Evolutionary conservation across 1,139 yeast genomes (phyloP).

Genomic region (Debaryomyces nepalensis): DNA sequence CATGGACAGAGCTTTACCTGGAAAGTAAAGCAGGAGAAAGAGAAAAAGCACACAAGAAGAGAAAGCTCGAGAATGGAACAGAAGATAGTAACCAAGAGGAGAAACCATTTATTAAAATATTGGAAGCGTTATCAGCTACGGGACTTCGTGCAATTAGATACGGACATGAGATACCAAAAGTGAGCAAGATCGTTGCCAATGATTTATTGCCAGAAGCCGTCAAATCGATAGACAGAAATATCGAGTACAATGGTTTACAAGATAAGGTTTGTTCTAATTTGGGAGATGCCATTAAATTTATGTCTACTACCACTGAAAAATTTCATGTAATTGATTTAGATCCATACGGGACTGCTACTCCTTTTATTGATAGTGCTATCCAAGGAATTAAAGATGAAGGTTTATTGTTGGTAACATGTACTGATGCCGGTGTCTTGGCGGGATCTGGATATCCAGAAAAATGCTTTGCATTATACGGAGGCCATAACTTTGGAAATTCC

Average conservation of each 20-base stretch:
- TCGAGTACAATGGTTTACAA: conserved; percentile 63
- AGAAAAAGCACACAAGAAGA: conserved; percentile 18
- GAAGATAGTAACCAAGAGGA: conserved; percentile 16
- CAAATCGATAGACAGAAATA: conserved; percentile 73
- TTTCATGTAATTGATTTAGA: conserved; percentile 92
- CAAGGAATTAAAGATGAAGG: conserved; percentile 85
- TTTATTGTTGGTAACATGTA: conserved; percentile 84
- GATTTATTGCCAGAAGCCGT: conserved; percentile 89
- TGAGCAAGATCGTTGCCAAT: conserved; percentile 78
- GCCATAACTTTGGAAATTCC: conserved; percentile 69
- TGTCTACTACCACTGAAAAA: conserved; percentile 59
- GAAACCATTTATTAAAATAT: conserved; percentile 56
- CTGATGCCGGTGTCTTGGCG: conserved; percentile 94
- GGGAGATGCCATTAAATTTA: conserved; percentile 87
- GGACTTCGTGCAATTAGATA: conserved; percentile 93
- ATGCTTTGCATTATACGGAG: conserved; percentile 93
- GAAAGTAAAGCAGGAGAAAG: conserved; percentile 22
- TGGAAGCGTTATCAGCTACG: conserved; percentile 94
- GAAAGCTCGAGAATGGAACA: conserved; percentile 26
- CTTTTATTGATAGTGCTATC: conserved; percentile 89
- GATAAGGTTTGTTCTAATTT: conserved; percentile 62
- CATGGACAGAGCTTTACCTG: conserved; percentile 71
- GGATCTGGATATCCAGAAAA: conserved; percentile 97
- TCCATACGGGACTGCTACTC: conserved; percentile 97
- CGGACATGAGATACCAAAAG: conserved; percentile 84